phyloP scores from a whole-genome alignment of 257 asterid species.

The Ophiorrhiza pumila region DNA sequence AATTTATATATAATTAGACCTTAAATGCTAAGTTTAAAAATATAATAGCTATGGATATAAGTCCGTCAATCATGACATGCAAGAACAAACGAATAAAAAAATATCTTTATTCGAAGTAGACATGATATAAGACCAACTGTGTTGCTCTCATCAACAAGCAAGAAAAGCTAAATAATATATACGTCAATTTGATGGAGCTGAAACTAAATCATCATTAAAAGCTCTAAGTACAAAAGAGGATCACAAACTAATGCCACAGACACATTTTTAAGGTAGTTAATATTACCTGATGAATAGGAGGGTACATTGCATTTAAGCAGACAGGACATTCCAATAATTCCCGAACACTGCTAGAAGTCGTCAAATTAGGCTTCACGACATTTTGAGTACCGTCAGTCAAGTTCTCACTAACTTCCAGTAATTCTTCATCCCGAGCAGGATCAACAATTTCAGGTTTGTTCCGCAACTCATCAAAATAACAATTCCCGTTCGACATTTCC shows the following conservation, averaged over 20 bases:
- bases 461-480: constrained; percentile 35
- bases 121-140: background rate
- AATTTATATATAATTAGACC: background rate
- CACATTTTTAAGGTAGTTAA: background rate
- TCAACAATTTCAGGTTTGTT: constrained; percentile 37
- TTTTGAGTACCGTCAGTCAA: constrained; percentile 22
- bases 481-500: constrained; percentile 30
- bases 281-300: constrained; percentile 50
- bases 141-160: background rate
- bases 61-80: background rate
- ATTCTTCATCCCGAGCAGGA: constrained; percentile 34
- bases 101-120: background rate
- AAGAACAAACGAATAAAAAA: background rate
- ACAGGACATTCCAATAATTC: constrained; percentile 56
- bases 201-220: background rate
- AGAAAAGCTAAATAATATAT: background rate
- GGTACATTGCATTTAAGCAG: constrained; percentile 60
- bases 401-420: constrained; percentile 27
- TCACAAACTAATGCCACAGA: background rate
- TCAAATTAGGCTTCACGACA: constrained; percentile 29
- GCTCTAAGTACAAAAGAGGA: background rate
- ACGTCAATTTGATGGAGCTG: background rate
- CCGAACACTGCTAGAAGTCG: constrained; percentile 39
- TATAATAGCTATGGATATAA: background rate
- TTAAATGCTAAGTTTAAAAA: background rate